A percentile compares a stretch with the other conserved stretches of the same genome.
Evolutionary conservation across 441 rosid genomes (phyloP).

Genomic region (Syzygium malaccense): DNA sequence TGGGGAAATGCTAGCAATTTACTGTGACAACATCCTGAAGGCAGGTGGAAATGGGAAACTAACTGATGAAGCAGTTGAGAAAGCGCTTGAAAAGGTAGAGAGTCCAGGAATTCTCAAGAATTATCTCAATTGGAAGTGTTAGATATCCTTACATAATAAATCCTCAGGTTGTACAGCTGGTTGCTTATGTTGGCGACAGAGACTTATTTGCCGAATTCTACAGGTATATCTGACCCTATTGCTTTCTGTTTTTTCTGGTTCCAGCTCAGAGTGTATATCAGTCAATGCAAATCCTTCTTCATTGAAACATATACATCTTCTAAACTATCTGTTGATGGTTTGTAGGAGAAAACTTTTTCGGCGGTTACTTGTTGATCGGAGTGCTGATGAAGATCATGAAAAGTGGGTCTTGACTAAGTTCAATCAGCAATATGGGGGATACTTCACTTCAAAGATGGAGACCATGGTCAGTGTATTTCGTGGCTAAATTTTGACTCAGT

Average conservation of each 20-base stretch:
- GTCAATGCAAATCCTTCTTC: not conserved
- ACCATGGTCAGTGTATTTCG: not conserved
- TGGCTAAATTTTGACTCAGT: not conserved
- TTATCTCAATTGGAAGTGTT: not conserved
- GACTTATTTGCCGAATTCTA: conserved; percentile 15
- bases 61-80: conserved; percentile 9
- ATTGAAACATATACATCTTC: not conserved
- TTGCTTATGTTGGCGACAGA: conserved; percentile 6
- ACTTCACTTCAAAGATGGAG: conserved; percentile 16
- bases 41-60: conserved; percentile 7
- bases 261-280: not conserved
- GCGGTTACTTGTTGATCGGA: conserved; percentile 6
- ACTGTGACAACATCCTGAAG: conserved; percentile 10
- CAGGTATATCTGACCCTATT: not conserved
- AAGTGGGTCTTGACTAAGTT: conserved; percentile 7
- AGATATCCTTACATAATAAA: not conserved
- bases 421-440: conserved; percentile 7
- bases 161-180: conserved; percentile 6
- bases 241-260: not conserved
- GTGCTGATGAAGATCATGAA: conserved; percentile 9
- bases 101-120: not conserved
- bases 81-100: conserved; percentile 4
- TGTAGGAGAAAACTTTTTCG: conserved; percentile 7
- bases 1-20: conserved; percentile 8
- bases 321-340: not conserved